These are phyloP conservation scores for Daldinia childiae DNA, from an alignment of 495 filamentous ascomycete species.

Conservation along the genomic window DNA sequence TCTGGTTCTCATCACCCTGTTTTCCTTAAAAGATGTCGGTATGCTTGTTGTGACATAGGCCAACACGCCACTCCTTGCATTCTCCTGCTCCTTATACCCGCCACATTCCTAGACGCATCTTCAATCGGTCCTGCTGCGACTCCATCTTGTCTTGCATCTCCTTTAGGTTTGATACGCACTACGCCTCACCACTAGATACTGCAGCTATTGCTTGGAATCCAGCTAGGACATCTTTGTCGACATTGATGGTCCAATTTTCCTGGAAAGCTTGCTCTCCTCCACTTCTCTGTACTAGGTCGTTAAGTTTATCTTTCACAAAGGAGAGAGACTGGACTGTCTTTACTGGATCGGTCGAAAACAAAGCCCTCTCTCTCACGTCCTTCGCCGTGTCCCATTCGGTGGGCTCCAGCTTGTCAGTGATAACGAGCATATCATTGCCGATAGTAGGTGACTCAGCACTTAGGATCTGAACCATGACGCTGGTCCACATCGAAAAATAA, in stretches of 20 bases:
- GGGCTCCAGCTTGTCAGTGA: slow-evolving; percentile 73
- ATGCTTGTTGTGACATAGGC: neutral
- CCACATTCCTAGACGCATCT: neutral
- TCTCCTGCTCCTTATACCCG: neutral
- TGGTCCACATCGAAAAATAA: slow-evolving; percentile 64
- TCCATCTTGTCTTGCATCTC: slow-evolving; percentile 4
- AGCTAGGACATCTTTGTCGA: slow-evolving; percentile 80
- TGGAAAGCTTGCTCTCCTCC: slow-evolving; percentile 81
- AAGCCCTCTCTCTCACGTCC: slow-evolving; percentile 55
- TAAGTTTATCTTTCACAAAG: slow-evolving; percentile 74
- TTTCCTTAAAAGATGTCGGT: no score
- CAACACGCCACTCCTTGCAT: neutral
- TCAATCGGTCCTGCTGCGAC: neutral
- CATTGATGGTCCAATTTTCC: slow-evolving; percentile 83
- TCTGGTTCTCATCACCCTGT: neutral
- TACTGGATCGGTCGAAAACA: slow-evolving; percentile 72
- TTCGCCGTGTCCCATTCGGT: slow-evolving; percentile 76
- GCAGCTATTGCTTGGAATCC: slow-evolving; percentile 61
- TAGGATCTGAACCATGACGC: slow-evolving; percentile 54
- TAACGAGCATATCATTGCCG: slow-evolving; percentile 61
- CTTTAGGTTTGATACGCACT: slow-evolving; percentile 3
- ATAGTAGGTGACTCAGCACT: slow-evolving; percentile 22
- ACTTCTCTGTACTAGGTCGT: slow-evolving; percentile 68
- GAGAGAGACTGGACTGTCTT: slow-evolving; percentile 73
- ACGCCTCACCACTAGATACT: slow-evolving; percentile 3